Percentiles rank a stretch among this genome's conserved stretches.
These are phyloP conservation scores for Xylariaceae sp. DNA, from an alignment of 2,329 filamentous ascomycete species.

Conservation along the genomic window DNA sequence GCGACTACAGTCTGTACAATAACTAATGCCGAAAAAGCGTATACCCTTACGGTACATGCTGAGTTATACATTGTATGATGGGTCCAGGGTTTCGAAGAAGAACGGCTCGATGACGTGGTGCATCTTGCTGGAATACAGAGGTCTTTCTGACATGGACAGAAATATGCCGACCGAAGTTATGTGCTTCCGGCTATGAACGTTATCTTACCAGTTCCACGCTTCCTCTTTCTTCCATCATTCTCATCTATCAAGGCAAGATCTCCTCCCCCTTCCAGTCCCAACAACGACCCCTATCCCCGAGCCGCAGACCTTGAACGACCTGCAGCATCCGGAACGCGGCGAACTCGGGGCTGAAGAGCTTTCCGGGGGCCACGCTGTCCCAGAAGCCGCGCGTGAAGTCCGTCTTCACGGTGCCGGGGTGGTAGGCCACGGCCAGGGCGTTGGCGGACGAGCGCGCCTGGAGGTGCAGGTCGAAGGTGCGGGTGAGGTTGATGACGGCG, in stretches of 20 bases:
- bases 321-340: constrained; percentile 59
- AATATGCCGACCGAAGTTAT: no score
- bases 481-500: constrained; percentile 64
- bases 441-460: constrained; percentile 50
- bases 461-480: constrained; percentile 66
- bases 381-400: constrained; percentile 68
- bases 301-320: constrained; percentile 47
- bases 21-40: no score
- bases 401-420: constrained; percentile 78
- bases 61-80: no score
- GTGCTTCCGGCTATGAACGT: no score
- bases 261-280: constrained; percentile 67
- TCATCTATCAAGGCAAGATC: constrained; percentile 50
- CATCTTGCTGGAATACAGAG: no score
- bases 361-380: constrained; percentile 52
- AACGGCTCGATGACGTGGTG: no score
- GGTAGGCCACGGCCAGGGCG: constrained; percentile 64
- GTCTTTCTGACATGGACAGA: no score
- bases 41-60: no score
- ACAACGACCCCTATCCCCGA: constrained; percentile 54
- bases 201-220: no score
- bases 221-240: no score
- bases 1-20: no score
- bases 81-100: no score
- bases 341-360: constrained; percentile 62